Conservation (phyloP, 805 yeast genomes). For the Tetrapisispora namnaoensis region DNA sequence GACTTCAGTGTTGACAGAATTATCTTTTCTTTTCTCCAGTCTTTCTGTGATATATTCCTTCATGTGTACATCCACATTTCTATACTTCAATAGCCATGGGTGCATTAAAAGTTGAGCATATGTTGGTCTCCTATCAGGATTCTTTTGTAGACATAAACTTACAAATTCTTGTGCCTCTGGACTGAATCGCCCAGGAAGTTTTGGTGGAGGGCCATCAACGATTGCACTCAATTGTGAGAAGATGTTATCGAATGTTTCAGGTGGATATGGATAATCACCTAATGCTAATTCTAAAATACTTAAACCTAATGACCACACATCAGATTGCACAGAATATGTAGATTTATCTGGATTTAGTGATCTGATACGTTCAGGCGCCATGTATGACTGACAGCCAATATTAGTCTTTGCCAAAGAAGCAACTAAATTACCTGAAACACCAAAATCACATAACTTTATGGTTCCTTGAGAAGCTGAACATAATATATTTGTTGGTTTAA, state of each 20-base stretch:
- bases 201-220: conserved; percentile 93
- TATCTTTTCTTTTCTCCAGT: conserved; percentile 21
- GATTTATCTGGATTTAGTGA: conserved; percentile 62
- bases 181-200: conserved; percentile 57
- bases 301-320: conserved; percentile 90
- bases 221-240: conserved; percentile 91
- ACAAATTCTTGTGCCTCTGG: conserved; percentile 77
- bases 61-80: conserved; percentile 33
- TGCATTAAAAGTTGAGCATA: conserved; percentile 67
- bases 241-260: conserved; percentile 82
- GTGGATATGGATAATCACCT: conserved; percentile 93
- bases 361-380: conserved; percentile 96
- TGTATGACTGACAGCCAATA: conserved; percentile 94
- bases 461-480: conserved; percentile 70
- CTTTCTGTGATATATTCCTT: conserved; percentile 31
- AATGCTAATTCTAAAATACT: conserved; percentile 79
- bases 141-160: conserved; percentile 63
- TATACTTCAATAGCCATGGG: conserved; percentile 66
- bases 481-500: conserved; percentile 89
- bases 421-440: conserved; percentile 89
- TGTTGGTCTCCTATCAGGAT: conserved; percentile 72
- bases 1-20: conserved; percentile 21
- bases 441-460: conserved; percentile 89
- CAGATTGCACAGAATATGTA: conserved; percentile 87
- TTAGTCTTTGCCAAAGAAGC: conserved; percentile 92